Conservation (phyloP, 2,329 filamentous ascomycete genomes). For the Tolypocladium sp. region DNA sequence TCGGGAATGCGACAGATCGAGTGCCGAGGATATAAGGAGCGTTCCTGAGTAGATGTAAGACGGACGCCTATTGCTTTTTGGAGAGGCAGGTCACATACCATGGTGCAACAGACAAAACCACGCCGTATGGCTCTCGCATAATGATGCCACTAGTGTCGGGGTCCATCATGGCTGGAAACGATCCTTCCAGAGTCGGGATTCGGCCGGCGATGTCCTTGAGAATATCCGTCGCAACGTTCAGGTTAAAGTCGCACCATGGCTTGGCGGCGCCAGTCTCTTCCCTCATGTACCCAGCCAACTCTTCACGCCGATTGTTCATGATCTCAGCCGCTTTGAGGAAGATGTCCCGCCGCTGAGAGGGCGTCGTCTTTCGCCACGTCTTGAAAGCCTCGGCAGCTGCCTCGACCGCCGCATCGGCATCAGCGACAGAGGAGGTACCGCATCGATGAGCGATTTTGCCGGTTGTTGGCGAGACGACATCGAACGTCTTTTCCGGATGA, state of each 20-base stretch:
- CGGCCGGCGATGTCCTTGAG: constrained; percentile 34
- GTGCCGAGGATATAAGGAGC: constrained; percentile 46
- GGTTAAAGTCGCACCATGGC: constrained; percentile 32
- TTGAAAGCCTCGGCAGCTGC: constrained; percentile 59
- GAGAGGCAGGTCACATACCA: constrained; percentile 49
- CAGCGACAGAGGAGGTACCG: constrained; percentile 43
- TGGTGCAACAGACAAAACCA: constrained; percentile 69
- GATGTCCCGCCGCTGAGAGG: constrained; percentile 55
- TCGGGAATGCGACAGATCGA: constrained; percentile 49
- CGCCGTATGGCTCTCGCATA: constrained; percentile 68
- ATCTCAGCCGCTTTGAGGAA: constrained; percentile 61
- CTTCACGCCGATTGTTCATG: constrained; percentile 47
- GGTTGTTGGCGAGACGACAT: background rate
- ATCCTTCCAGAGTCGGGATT: constrained; percentile 27
- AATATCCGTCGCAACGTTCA: constrained; percentile 23
- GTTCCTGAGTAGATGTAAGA: constrained; percentile 34
- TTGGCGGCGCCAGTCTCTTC: constrained; percentile 33
- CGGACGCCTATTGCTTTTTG: background rate
- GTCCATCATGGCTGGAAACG: constrained; percentile 22
- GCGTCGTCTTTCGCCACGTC: constrained; percentile 57
- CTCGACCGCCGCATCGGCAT: constrained; percentile 42
- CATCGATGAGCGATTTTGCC: background rate
- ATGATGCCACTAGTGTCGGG: constrained; percentile 45
- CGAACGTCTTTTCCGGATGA: constrained; percentile 27
- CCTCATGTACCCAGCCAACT: constrained; percentile 51